phyloP scores from a whole-genome alignment of 257 asterid genomes.

The Gentiana straminea region DNA sequence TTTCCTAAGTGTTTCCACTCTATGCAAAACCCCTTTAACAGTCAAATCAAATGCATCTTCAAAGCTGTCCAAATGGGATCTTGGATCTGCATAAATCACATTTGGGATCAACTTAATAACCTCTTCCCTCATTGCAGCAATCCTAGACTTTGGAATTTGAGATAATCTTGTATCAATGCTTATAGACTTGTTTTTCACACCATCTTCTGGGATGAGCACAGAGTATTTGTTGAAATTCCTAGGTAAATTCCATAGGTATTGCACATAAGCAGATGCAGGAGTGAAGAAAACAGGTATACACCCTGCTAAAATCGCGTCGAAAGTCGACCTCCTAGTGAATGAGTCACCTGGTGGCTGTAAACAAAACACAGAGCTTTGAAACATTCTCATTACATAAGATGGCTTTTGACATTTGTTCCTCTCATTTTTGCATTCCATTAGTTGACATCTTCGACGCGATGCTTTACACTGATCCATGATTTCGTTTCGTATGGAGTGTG shows the following conservation, averaged over 20 bases:
- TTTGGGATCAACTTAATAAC: conserved; percentile 68
- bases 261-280: conserved; percentile 73
- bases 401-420: conserved; percentile 57
- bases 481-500: conserved; percentile 48
- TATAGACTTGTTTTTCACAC: conserved; percentile 35
- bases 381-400: conserved; percentile 44
- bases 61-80: conserved; percentile 26
- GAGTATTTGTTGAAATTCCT: conserved; percentile 41
- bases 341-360: conserved; percentile 89
- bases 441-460: conserved; percentile 25
- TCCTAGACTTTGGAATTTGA: conserved; percentile 27
- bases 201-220: conserved; percentile 56
- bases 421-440: conserved; percentile 43
- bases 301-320: conserved; percentile 73
- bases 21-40: conserved; percentile 38
- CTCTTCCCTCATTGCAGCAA: conserved; percentile 57
- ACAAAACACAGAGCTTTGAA: conserved; percentile 56
- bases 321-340: conserved; percentile 62
- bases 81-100: conserved; percentile 58
- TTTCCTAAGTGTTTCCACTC: conserved; percentile 33
- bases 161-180: conserved; percentile 45
- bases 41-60: conserved; percentile 78
- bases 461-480: conserved; percentile 58
- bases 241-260: conserved; percentile 80
- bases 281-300: conserved; percentile 82